phyloP scores from a whole-genome alignment of 2,329 filamentous ascomycete species.

The Thermothelomyces thermophilus region DNA sequence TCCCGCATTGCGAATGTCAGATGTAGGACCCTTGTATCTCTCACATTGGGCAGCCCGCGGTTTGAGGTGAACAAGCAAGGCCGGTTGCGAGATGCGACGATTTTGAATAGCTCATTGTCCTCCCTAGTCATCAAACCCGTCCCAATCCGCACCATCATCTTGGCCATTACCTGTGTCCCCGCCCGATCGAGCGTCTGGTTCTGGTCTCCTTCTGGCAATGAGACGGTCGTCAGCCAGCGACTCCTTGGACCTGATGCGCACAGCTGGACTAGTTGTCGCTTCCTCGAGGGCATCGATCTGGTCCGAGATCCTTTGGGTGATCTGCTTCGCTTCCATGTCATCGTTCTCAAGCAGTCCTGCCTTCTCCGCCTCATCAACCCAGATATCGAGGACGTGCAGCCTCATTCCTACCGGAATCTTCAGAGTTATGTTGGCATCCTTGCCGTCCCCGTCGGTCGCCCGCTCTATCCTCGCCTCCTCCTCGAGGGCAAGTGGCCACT shows the following conservation, averaged over 20 bases:
- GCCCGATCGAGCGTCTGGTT: slow-evolving; percentile 28
- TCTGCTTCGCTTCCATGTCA: slow-evolving; percentile 34
- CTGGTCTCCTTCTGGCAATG: slow-evolving; percentile 47
- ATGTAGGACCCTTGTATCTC: too few species aligned
- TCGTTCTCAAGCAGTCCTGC: slow-evolving; percentile 47
- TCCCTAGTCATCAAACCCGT: slow-evolving; percentile 22
- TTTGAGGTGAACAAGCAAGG: too few species aligned
- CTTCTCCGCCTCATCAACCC: slow-evolving; percentile 81
- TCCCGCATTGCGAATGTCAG: too few species aligned
- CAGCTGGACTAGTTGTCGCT: slow-evolving; percentile 60
- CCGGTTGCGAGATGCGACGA: too few species aligned
- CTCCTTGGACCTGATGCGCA: slow-evolving; percentile 64
- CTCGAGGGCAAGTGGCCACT: slow-evolving; percentile 35
- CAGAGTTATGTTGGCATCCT: slow-evolving; percentile 27
- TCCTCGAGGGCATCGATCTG: slow-evolving; percentile 51
- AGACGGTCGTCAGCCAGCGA: slow-evolving; percentile 68
- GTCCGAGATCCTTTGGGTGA: slow-evolving; percentile 47
- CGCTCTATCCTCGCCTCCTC: slow-evolving; percentile 29
- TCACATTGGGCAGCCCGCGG: too few species aligned
- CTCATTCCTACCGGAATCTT: slow-evolving; percentile 72
- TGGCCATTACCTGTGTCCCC: slow-evolving; percentile 2
- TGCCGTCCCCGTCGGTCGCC: not conserved
- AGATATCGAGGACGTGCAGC: slow-evolving; percentile 84
- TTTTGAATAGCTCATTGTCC: too few species aligned
- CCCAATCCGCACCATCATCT: slow-evolving; percentile 20